Base-by-base conservation (phyloP, 2,329 filamentous ascomycete genomes). In the Colletotrichum truncatum region DNA sequence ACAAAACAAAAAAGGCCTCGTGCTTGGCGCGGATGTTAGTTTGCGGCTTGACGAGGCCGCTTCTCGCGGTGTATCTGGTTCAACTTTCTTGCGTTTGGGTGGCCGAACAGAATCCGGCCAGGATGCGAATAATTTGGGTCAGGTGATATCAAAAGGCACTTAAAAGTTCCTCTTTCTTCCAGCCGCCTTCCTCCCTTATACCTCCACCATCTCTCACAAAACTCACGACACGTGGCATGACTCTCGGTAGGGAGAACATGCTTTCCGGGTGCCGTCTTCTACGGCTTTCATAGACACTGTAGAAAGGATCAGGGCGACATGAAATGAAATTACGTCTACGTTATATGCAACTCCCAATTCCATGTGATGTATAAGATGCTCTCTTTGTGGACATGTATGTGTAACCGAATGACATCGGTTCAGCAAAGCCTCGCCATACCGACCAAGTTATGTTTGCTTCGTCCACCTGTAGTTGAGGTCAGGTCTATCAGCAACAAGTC, bases 51-150 rank as follows among this genome's bases (percentile, higher is more conserved):
- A 57, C 34, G 32, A 71, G 69, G 68, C 72, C 72, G 74, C 72
- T 70, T 70, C 49, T 71, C 64, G 71, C 65, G 65, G 69, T 70
- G 61, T 67, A 62, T 62, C 56, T 62, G 63, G 56, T 66, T 67
- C 66, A 66, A 52, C 55, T 56, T 57, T 62, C 51, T 62, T 67
- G 66, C 65, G 63, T 68, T 62, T 55, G 64, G 64, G 66, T 68
- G 53, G 58, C 45, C 57, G 34, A 55, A 30, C 46, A 67, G 61
- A 61, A 63, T 54, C 51, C 48, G 64, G 64, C 61, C 62, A 67
- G 65, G 61, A 65, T 67, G 65, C 65, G 59, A 64, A 67, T 66
- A 55, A 60, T 66, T 65, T 67, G 65, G 65, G 65, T 60, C 61
- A 66, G 64, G 64, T 64, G 64, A 66, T 66, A 57, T 53, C 60